phyloP scores from a whole-genome alignment of 257 asterid species.

The Euphrasia confusa region DNA sequence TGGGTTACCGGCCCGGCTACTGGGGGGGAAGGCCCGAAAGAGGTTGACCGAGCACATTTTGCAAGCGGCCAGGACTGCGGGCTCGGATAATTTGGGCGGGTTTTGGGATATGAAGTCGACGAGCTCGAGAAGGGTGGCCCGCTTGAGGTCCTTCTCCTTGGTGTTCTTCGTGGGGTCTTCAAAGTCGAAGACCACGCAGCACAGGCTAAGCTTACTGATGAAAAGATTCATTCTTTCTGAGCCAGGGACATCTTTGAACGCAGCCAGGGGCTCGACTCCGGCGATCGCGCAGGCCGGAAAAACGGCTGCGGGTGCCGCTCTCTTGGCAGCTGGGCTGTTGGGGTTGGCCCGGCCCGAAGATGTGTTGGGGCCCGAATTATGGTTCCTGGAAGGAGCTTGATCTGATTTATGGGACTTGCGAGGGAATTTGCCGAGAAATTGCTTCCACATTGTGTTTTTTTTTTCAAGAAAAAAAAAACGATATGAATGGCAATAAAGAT shows the following conservation, averaged over 20 bases:
- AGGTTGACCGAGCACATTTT: conserved; percentile 80
- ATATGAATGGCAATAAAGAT: conserved; percentile 18
- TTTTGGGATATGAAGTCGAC: conserved; percentile 63
- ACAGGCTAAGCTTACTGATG: conserved; percentile 85
- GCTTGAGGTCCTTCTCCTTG: conserved; percentile 71
- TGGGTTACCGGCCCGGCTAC: conserved; percentile 32
- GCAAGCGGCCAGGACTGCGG: conserved; percentile 71
- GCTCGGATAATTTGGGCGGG: conserved; percentile 61
- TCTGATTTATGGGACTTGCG: conserved; percentile 56
- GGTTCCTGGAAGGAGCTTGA: conserved; percentile 38
- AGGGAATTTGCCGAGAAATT: conserved; percentile 62
- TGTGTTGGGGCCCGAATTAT: conserved; percentile 29
- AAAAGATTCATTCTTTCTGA: conserved; percentile 75
- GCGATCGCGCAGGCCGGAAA: conserved; percentile 64
- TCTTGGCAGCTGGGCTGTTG: conserved; percentile 35
- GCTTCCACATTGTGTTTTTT: conserved; percentile 66
- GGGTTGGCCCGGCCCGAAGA: conserved; percentile 37
- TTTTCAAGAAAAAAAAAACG: neutral
- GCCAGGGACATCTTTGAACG: conserved; percentile 73
- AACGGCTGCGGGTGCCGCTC: conserved; percentile 66
- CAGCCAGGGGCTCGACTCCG: conserved; percentile 77
- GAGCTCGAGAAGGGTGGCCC: conserved; percentile 71
- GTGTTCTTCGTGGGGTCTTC: conserved; percentile 49
- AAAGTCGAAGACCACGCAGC: conserved; percentile 82
- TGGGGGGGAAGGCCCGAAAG: conserved; percentile 73